phyloP scores from a whole-genome alignment of 176 grass and related monocot species.

The Musa troglodytarum region DNA sequence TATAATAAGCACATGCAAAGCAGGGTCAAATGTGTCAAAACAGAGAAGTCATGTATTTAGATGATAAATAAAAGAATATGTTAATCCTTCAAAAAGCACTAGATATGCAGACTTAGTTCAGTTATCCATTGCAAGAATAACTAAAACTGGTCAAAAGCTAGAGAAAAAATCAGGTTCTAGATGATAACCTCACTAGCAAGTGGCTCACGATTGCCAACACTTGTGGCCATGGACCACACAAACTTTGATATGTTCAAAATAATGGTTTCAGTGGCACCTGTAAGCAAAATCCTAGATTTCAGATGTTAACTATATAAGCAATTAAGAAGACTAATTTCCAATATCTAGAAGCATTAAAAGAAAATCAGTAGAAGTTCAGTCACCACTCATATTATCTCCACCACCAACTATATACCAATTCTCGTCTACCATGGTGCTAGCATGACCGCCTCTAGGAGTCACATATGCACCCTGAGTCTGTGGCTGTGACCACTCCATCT shows the following conservation, averaged over 20 bases:
- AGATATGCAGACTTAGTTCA: neutral
- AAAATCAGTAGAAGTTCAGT: neutral
- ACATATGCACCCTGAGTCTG: conserved; percentile 79
- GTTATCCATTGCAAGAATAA: neutral
- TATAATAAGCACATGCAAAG: too few relatives aligned
- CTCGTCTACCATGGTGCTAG: conserved; percentile 61
- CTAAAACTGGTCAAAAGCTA: neutral
- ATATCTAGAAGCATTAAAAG: neutral
- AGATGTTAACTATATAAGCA: conserved; percentile 11
- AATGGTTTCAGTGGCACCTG: conserved; percentile 77
- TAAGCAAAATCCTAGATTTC: conserved; percentile 22
- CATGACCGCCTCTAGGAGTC: conserved; percentile 90
- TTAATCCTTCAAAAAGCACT: neutral
- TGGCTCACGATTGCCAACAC: conserved; percentile 53
- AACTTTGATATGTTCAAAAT: conserved; percentile 77
- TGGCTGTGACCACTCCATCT: conserved; percentile 97
- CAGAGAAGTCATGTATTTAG: too few relatives aligned
- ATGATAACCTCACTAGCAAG: conserved; percentile 84
- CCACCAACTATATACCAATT: conserved; percentile 98
- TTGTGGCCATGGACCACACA: conserved; percentile 73
- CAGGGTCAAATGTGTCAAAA: too few relatives aligned
- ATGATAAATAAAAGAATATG: too few relatives aligned
- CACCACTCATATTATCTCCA: conserved; percentile 95
- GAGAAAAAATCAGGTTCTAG: neutral
- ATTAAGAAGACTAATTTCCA: neutral